Evolutionary conservation across 495 filamentous ascomycete genomes (phyloP), one percentile per base, ranked within the genome.

Genomic region (Margaritispora aquatica): DNA sequence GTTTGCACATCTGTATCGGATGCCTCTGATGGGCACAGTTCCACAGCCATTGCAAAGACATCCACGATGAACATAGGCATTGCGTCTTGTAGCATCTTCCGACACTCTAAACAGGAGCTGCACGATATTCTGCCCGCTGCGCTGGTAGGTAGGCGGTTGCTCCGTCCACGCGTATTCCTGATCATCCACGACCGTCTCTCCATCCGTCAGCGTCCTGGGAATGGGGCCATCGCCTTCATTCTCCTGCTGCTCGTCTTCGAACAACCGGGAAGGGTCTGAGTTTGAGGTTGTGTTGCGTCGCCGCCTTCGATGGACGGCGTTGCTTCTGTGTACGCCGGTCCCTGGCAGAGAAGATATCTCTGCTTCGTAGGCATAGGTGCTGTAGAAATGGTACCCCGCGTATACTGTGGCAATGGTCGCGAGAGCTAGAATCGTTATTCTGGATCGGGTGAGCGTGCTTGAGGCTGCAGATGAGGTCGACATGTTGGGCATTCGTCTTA

Each of bases 11-110:
- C 90, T 84, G 71, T 96, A 96, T 67, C 93, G 80, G 58, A 94
- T 90, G 1, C 94, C 94, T 47, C 90, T 87, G 47, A 98, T 97
- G 8, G 94, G 94, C 57, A 88, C 80, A 57, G 84, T 80, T 31
- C 85, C 85, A 64, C 94, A 98, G 58, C 82, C 84, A 71, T 97
- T 95, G 71, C 94, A 99, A 29, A 82, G 86, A 53, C 95, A 90
- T n/a, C 95, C 92, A 2, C 94, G 87, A 68, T 99, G 94, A 26
- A 96, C 88, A 68, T 93, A 96, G 17, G 90, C 89, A 68, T 95
- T 92, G 51, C 86, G 79, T 50, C 82, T 79, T 2, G 89, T 86
- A 57, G 92, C 88, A 60, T 96, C 88, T 66, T 90, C 88, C 0
- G 88, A 89, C n/a, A 92, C 88, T 36, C 86, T 80, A 67, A 88